These are phyloP conservation scores for Coriaria nepalensis DNA, from an alignment of 306 rosid species.

Conservation along the genomic window DNA sequence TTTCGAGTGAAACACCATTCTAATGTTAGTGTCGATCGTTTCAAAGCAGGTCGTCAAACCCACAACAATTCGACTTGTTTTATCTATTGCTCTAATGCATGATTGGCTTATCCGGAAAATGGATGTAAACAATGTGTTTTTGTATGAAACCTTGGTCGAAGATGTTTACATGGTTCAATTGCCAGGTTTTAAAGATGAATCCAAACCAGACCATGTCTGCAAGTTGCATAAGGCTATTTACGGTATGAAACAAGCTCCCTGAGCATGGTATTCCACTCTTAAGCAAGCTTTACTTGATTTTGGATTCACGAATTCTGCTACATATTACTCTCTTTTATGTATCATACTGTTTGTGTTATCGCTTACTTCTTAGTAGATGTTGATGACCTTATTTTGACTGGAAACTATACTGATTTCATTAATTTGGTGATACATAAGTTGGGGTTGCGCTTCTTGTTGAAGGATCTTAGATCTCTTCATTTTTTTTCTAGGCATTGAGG, in stretches of 20 bases:
- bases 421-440: neutral
- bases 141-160: neutral
- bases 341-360: neutral
- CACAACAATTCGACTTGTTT: neutral
- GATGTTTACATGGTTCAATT: neutral
- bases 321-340: neutral
- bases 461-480: too few species aligned
- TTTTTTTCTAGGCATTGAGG: too few species aligned
- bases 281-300: neutral
- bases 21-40: neutral
- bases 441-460: neutral
- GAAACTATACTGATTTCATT: neutral
- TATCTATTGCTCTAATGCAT: neutral
- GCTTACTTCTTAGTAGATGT: neutral
- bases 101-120: neutral
- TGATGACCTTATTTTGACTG: neutral
- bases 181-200: neutral
- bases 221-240: neutral
- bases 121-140: neutral
- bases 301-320: neutral
- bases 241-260: neutral
- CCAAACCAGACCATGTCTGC: neutral
- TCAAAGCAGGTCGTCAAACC: neutral
- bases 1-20: neutral
- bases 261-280: neutral